Percentiles rank a stretch among this genome's conserved stretches.
These are phyloP conservation scores for Candida sanyiensis DNA, from an alignment of 805 yeast species.

Conservation along the genomic window DNA sequence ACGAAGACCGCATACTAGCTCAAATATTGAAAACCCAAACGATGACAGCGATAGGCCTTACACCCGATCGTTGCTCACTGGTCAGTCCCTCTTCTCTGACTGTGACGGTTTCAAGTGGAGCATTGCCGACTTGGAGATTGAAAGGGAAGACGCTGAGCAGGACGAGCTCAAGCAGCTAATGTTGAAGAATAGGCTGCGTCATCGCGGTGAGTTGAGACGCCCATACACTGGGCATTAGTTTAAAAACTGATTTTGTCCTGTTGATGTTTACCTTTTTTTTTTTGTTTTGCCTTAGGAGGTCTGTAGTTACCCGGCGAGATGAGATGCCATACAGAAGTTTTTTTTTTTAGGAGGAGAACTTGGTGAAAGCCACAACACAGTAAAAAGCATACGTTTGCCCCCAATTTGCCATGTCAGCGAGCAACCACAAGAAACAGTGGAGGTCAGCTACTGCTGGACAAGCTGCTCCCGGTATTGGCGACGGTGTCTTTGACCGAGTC, in stretches of 20 bases:
- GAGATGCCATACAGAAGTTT: conserved; percentile 4
- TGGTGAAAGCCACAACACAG: no score
- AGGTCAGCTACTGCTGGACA: neutral
- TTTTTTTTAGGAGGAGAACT: conserved; percentile 1
- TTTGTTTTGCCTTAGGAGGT: neutral
- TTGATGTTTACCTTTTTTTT: neutral
- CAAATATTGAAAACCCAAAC: neutral
- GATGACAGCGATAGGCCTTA: neutral
- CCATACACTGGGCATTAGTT: conserved; percentile 3
- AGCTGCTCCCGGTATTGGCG: neutral
- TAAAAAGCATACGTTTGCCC: no score
- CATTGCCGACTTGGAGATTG: conserved; percentile 5
- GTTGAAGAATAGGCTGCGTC: conserved; percentile 3
- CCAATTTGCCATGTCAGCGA: neutral
- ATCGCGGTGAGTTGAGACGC: conserved; percentile 5
- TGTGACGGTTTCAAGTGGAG: conserved; percentile 2
- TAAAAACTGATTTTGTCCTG: no score
- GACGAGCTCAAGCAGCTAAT: conserved; percentile 5
- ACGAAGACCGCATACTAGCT: conserved; percentile 2
- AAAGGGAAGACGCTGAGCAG: conserved; percentile 1
- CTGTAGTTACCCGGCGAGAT: conserved; percentile 10
- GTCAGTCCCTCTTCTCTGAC: conserved; percentile 3
- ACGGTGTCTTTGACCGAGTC: conserved; percentile 16
- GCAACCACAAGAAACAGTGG: conserved; percentile 1
- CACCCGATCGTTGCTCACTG: neutral